Base-by-base conservation (phyloP, 2,329 filamentous ascomycete species). In the Fusarium robinianum region DNA sequence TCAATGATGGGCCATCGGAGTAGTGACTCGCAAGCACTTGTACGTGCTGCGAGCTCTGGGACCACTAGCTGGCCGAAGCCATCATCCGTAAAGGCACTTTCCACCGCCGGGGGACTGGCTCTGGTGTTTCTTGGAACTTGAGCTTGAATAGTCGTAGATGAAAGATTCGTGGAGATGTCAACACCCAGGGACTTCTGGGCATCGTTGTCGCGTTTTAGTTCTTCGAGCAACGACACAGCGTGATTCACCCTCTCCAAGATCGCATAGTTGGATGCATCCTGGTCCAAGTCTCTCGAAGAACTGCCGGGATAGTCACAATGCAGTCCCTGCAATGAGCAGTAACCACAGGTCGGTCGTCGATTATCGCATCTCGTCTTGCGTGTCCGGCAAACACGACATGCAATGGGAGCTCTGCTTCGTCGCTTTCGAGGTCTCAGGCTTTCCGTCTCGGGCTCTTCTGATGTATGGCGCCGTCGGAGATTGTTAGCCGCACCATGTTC, bases 281-380 rank as follows among this genome's bases (percentile, higher is more conserved):
- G 19, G 5, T 10, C 19, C 23, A 6, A n/a, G 14, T 22, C 7
- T 10, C 6, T 10, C 6, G 5, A 7, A 15, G 9, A 14, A n/a
- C 8, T 15, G 12, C 15, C 18, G 8, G 32, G 32, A 19, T 24
- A 23, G 12, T 35, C 12, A n/a, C 17, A 24, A 5, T 8, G 19
- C 19, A 35, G 12, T 3, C 32, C 32, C 8, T 35, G 32, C 17
- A 35, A 21, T 7, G 32, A 23, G 21, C 32, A 35, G 8, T 35
- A 35, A 9, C 32, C 32, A 16, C 32, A 35, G 5, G 32, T 22
- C 8, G 32, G 32, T 3, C 21, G 17, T 24, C 21, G 17, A 21
- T 35, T 35, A 16, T 35, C 32, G 15, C 32, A 35, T 16, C 21
- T 35, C 17, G 32, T 35, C 21, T 35, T 35, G 12, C 32, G 32